phyloP scores from a whole-genome alignment of 139 green algal species.

The Coccomyxa sp. region DNA sequence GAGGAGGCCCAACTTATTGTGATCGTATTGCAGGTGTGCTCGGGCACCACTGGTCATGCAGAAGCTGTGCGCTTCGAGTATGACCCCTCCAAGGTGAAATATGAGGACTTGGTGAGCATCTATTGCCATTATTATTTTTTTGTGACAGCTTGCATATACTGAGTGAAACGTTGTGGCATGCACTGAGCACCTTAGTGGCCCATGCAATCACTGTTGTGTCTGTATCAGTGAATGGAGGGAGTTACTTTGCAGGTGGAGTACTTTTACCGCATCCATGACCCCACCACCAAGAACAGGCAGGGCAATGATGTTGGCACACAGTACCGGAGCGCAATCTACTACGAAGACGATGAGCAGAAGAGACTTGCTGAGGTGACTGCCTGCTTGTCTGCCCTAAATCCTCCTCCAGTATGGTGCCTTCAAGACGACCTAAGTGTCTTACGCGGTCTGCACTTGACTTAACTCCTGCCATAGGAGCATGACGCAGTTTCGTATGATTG shows the following conservation, averaged over 20 bases:
- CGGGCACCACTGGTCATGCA: constrained; percentile 29
- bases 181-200: not conserved
- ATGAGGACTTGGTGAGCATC: constrained; percentile 9
- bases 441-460: not conserved
- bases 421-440: not conserved
- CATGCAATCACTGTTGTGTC: not conserved
- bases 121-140: not conserved
- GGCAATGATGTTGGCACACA: constrained; percentile 15
- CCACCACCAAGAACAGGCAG: constrained; percentile 18
- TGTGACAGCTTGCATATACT: not conserved
- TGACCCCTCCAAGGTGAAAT: constrained; percentile 23
- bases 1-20: too few species aligned
- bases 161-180: not conserved
- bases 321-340: constrained; percentile 12
- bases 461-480: not conserved
- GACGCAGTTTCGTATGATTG: too few species aligned
- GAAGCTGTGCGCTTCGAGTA: constrained; percentile 32
- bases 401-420: too few species aligned
- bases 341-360: constrained; percentile 7
- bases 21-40: constrained; percentile 15
- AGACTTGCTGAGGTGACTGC: not conserved
- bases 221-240: not conserved
- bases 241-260: constrained; percentile 22
- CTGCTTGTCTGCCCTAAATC: not conserved
- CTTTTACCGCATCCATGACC: constrained; percentile 32